A percentile compares a stretch with the other conserved stretches of the same genome.
These are phyloP conservation scores for Calonectria montana DNA, from an alignment of 2,329 filamentous ascomycete species.

Conservation along the genomic window DNA sequence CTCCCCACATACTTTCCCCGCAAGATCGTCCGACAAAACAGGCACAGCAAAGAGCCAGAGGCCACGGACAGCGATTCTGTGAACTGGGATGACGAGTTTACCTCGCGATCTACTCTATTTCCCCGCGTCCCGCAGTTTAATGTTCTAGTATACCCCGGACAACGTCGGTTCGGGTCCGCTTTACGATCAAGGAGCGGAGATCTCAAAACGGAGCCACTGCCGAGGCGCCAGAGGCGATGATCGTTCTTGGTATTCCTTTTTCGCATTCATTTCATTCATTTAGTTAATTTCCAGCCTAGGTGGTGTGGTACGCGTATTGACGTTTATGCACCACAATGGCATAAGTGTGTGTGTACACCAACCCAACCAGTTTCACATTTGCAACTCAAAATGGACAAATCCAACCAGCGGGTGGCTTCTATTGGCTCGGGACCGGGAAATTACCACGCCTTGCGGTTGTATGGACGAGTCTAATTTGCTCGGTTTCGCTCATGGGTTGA, in stretches of 20 bases:
- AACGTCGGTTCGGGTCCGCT: conserved; percentile 21
- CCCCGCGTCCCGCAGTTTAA: conserved; percentile 20
- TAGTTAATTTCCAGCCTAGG: background rate
- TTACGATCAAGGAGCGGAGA: background rate
- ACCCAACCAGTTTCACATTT: background rate
- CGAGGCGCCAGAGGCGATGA: background rate
- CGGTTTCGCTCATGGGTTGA: background rate
- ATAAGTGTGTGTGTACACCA: background rate
- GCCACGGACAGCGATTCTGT: background rate
- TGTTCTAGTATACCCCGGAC: conserved; percentile 13
- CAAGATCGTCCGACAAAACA: conserved; percentile 20
- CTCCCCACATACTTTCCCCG: conserved; percentile 11
- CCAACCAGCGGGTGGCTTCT: background rate
- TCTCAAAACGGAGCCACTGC: background rate
- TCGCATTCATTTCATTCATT: background rate
- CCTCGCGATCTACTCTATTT: conserved; percentile 14
- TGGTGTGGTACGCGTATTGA: background rate
- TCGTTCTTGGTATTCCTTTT: background rate
- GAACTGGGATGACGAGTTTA: background rate
- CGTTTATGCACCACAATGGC: background rate
- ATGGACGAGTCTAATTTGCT: background rate
- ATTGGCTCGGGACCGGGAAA: background rate
- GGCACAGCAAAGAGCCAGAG: background rate
- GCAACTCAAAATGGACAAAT: background rate
- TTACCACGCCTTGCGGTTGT: conserved; percentile 1